A percentile compares a stretch with the other conserved stretches of the same genome.
Evolutionary conservation across 345 rosid species (phyloP).

Genomic region (Rubroshorea leprosula): DNA sequence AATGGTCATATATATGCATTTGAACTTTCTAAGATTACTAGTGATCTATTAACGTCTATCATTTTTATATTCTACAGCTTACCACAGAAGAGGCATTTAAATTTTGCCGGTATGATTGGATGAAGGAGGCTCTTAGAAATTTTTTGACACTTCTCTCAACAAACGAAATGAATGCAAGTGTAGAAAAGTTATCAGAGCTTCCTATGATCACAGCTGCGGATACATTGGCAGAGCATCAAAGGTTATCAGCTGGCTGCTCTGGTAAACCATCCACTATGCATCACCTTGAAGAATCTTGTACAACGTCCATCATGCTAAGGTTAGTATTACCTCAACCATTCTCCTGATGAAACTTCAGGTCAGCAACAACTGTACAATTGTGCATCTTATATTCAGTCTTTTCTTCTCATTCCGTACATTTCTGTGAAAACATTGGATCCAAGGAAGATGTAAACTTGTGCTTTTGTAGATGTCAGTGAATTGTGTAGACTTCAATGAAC

Average conservation of each 20-base stretch:
- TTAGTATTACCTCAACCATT: no score
- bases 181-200: slow-evolving; percentile 4
- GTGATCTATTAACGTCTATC: background rate
- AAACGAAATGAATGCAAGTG: background rate
- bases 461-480: no score
- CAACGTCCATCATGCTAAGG: slow-evolving; percentile 24
- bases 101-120: slow-evolving; percentile 50
- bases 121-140: slow-evolving; percentile 37
- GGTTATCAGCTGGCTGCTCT: slow-evolving; percentile 18
- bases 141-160: slow-evolving; percentile 14
- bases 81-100: slow-evolving; percentile 29
- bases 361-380: no score
- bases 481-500: no score
- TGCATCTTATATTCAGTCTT: no score
- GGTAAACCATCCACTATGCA: slow-evolving; percentile 15
- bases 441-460: no score
- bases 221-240: slow-evolving; percentile 12
- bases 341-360: no score
- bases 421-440: no score
- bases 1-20: background rate
- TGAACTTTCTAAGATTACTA: background rate
- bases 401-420: no score
- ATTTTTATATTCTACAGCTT: slow-evolving; percentile 21
- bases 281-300: slow-evolving; percentile 19
- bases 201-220: slow-evolving; percentile 7